Evolutionary conservation across 2,329 filamentous ascomycete genomes (phyloP).

Genomic region (Monilinia aucupariae): DNA sequence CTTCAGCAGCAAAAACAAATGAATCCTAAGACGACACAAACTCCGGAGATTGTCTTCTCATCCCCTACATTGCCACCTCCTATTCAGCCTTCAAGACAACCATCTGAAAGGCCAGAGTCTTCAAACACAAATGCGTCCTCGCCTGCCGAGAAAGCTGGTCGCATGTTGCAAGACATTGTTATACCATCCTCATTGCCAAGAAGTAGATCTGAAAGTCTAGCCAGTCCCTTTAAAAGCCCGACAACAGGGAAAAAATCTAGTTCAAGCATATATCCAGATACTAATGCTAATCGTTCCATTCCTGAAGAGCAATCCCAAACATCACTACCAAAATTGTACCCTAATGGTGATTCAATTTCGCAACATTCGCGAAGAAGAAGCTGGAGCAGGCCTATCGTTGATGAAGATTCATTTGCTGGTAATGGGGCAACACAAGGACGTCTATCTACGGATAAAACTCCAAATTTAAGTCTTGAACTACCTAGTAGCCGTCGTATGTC

Average conservation of each 20-base stretch:
- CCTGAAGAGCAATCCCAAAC: conserved; percentile 17
- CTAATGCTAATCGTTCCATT: conserved; percentile 10
- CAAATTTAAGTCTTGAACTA: conserved; percentile 6
- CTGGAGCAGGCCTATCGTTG: conserved; percentile 17
- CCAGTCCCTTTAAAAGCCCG: conserved; percentile 36
- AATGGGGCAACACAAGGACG: conserved; percentile 7
- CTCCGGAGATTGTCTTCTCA: conserved; percentile 34
- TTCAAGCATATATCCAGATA: conserved; percentile 23
- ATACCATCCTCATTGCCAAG: conserved; percentile 32
- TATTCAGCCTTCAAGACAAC: conserved; percentile 22
- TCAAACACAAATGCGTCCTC: conserved; percentile 23
- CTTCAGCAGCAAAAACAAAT: conserved; percentile 28
- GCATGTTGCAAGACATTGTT: conserved; percentile 33
- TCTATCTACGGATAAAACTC: conserved; percentile 4
- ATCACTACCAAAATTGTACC: conserved; percentile 25
- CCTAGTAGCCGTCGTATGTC: conserved; percentile 14
- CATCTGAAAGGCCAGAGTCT: conserved; percentile 14
- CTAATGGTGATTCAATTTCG: conserved; percentile 21
- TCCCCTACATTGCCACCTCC: conserved; percentile 34
- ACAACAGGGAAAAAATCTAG: conserved; percentile 26
- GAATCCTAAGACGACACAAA: conserved; percentile 27
- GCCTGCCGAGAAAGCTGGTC: conserved; percentile 33
- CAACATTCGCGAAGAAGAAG: conserved; percentile 18
- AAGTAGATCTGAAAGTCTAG: conserved; percentile 33
- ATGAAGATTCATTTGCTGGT: conserved; percentile 30